Percentiles rank a stretch among this genome's conserved stretches.
phyloP scores from a whole-genome alignment of 805 yeast species.

The Candida insectalens region DNA sequence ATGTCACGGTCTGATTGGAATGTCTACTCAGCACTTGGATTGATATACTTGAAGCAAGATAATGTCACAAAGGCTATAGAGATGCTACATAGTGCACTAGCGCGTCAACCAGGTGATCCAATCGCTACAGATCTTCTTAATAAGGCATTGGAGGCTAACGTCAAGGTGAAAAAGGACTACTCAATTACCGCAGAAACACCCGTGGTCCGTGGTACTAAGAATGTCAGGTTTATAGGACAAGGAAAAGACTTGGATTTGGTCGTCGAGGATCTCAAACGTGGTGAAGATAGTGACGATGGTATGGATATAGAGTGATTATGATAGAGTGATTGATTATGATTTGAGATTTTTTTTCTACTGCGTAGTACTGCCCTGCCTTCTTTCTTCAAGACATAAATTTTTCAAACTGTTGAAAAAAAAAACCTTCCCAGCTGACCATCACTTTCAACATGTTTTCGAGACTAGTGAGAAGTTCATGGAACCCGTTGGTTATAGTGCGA shows the following conservation, averaged over 20 bases:
- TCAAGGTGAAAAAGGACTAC: constrained; percentile 16
- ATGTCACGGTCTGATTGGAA: constrained; percentile 61
- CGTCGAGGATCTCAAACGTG: constrained; percentile 32
- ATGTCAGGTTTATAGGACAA: constrained; percentile 19
- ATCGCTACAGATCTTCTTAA: constrained; percentile 74
- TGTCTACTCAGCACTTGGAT: constrained; percentile 74
- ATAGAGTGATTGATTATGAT: constrained; percentile 38
- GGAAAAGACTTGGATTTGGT: constrained; percentile 23
- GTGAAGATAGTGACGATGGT: constrained; percentile 42
- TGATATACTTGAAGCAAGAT: constrained; percentile 66
- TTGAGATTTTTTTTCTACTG: neutral
- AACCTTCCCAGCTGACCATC: too few relatives aligned
- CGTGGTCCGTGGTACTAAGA: constrained; percentile 12
- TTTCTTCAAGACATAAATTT: neutral
- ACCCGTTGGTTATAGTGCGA: too few relatives aligned
- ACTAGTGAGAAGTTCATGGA: too few relatives aligned
- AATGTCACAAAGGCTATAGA: constrained; percentile 60
- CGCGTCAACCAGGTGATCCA: constrained; percentile 70
- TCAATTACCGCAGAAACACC: constrained; percentile 12
- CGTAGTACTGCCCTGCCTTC: too few relatives aligned
- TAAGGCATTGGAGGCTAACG: constrained; percentile 64
- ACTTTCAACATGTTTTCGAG: too few relatives aligned
- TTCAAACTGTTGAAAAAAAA: too few relatives aligned
- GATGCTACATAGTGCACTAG: constrained; percentile 70
- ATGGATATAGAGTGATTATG: constrained; percentile 60